phyloP scores from a whole-genome alignment of 2,329 filamentous ascomycete species.

The Beauveria caledonica region DNA sequence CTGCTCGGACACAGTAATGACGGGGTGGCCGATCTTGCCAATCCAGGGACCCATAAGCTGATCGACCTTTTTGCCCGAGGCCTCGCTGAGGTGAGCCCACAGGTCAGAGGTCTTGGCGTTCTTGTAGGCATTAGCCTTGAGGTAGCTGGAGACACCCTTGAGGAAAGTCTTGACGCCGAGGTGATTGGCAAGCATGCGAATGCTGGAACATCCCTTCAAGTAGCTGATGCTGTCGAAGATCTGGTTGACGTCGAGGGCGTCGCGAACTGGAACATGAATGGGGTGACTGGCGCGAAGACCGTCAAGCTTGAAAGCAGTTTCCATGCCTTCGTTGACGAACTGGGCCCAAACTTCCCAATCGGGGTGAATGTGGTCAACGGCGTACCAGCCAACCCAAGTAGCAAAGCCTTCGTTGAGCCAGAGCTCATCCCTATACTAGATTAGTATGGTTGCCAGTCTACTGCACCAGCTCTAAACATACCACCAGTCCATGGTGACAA shows the following conservation, averaged over 20 bases:
- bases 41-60: conserved; percentile 93
- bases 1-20: conserved; percentile 79
- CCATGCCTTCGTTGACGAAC: conserved; percentile 91
- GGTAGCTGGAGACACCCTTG: conserved; percentile 80
- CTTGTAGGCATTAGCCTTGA: conserved; percentile 80
- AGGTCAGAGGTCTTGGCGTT: conserved; percentile 88
- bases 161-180: conserved; percentile 84
- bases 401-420: conserved; percentile 97
- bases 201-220: conserved; percentile 89
- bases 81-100: conserved; percentile 81
- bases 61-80: conserved; percentile 79
- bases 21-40: conserved; percentile 86
- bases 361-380: conserved; percentile 83
- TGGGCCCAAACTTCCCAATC: conserved; percentile 98
- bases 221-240: conserved; percentile 98
- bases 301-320: conserved; percentile 84
- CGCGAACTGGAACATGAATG: conserved; percentile 89
- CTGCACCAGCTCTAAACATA: not conserved
- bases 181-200: conserved; percentile 91
- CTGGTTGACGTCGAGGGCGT: conserved; percentile 93
- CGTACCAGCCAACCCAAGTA: conserved; percentile 96
- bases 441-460: not conserved
- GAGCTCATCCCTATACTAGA: conserved; percentile 51
- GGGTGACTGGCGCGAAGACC: conserved; percentile 86
- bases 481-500: conserved; percentile 97